Conservation (phyloP, 129 eudicot genomes). For the Daucus carota region DH1_v3.0 NC_030386.2:26257001-26257500, state of each 20-base stretch:
- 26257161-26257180: background rate
- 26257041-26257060: background rate
- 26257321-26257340: background rate
- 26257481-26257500: no score
- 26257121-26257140: background rate
- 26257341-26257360: background rate
- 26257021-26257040: background rate
- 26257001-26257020: background rate
- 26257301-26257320: background rate
- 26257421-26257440: no score
- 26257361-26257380: no score
- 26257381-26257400: no score
- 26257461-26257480: no score
- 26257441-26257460: no score
- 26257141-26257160: background rate
- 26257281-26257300: no score
- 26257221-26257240: background rate
- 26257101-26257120: background rate
- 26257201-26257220: background rate
- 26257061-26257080: background rate
- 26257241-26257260: background rate
- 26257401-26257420: no score
- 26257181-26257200: background rate
- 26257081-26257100: background rate
- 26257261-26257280: background rate